phyloP scores from a whole-genome alignment of 768 basidiomycete genomes.

The Piloderma croceum region DNA sequence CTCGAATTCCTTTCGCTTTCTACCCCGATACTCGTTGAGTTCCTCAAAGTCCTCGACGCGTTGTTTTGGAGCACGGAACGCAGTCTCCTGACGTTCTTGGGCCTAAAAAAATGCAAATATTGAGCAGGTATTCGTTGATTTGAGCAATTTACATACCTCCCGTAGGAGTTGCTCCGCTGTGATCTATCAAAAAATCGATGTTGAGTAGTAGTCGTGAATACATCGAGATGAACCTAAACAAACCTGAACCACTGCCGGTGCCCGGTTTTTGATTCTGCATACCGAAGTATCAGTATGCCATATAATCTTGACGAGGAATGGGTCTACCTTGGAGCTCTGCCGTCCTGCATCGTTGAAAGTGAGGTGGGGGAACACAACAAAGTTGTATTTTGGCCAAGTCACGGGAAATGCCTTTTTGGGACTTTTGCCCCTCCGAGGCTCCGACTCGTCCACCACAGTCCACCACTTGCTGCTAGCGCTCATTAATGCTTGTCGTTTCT shows the following conservation, averaged over 20 bases:
- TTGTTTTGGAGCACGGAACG: slow-evolving; percentile 89
- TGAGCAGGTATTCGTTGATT: background rate
- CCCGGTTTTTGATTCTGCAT: slow-evolving; percentile 92
- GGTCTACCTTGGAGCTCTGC: slow-evolving; percentile 65
- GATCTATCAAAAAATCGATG: slow-evolving; percentile 50
- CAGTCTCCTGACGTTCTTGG: slow-evolving; percentile 93
- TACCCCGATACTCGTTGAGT: slow-evolving; percentile 81
- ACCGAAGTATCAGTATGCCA: slow-evolving; percentile 6
- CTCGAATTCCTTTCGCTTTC: slow-evolving; percentile 93
- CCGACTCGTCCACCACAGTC: no score
- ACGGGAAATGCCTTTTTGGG: no score
- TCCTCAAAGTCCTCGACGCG: slow-evolving; percentile 95
- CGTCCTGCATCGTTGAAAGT: slow-evolving; percentile 60
- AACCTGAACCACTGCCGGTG: slow-evolving; percentile 89
- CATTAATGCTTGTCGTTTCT: no score
- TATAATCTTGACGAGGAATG: background rate
- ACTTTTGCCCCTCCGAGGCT: no score
- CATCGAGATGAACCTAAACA: slow-evolving; percentile 18
- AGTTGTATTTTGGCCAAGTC: no score
- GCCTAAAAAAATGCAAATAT: slow-evolving; percentile 47
- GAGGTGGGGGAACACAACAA: background rate
- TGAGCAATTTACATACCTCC: slow-evolving; percentile 49
- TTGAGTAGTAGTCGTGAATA: slow-evolving; percentile 1
- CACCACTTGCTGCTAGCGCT: no score
- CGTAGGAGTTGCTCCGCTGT: slow-evolving; percentile 97